phyloP scores from a whole-genome alignment of 1,139 yeast genomes.

The Wickerhamomyces sp. region DNA sequence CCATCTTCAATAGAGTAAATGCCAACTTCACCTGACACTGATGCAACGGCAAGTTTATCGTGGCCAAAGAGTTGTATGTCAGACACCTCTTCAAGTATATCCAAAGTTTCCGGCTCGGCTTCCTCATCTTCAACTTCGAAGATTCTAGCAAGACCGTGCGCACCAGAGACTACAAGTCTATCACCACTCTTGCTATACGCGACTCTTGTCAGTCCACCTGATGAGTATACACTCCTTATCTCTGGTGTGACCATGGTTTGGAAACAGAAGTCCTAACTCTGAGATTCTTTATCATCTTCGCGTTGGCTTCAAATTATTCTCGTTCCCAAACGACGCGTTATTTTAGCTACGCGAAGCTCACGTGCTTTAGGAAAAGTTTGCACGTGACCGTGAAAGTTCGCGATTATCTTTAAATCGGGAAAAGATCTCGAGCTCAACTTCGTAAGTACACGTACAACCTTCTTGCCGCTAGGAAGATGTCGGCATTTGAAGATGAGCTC shows the following conservation, averaged over 20 bases:
- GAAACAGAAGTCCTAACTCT: no score
- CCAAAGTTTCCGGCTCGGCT: slow-evolving; percentile 51
- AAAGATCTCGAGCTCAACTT: no score
- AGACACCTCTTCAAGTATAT: slow-evolving; percentile 36
- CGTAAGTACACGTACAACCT: no score
- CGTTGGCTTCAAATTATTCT: no score
- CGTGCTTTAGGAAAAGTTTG: no score
- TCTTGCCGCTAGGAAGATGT: background rate
- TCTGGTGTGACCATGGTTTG: slow-evolving; percentile 12
- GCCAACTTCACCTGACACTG: slow-evolving; percentile 30
- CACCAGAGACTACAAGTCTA: slow-evolving; percentile 44
- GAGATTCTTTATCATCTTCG: no score
- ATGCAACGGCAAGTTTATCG: slow-evolving; percentile 24
- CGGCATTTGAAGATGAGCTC: slow-evolving; percentile 5
- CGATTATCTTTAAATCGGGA: no score
- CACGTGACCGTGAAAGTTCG: no score
- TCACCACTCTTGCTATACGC: slow-evolving; percentile 30
- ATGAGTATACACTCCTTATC: slow-evolving; percentile 16
- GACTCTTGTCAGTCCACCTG: slow-evolving; percentile 33
- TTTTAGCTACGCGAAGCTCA: no score
- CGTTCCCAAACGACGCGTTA: no score
- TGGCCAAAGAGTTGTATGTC: slow-evolving; percentile 24
- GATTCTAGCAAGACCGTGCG: slow-evolving; percentile 47
- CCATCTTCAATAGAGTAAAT: slow-evolving; percentile 25
- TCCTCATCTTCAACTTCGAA: slow-evolving; percentile 41